phyloP scores from a whole-genome alignment of 2,329 filamentous ascomycete genomes.

The Aspergillus jensenii region DNA sequence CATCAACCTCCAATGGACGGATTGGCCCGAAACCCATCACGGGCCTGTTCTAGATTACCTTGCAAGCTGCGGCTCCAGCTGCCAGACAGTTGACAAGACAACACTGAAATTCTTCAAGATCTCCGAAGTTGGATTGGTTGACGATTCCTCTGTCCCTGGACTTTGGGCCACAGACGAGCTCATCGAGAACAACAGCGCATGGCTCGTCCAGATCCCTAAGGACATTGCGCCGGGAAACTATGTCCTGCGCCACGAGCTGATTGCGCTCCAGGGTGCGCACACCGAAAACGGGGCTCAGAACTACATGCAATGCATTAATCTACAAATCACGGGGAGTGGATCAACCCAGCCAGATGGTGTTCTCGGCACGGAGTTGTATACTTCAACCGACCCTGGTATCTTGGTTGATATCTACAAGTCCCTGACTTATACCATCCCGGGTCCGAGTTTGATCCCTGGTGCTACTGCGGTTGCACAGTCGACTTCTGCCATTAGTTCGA shows the following conservation, averaged over 20 bases:
- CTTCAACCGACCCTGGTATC: constrained; percentile 55
- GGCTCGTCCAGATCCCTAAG: constrained; percentile 46
- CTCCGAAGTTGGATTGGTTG: constrained; percentile 51
- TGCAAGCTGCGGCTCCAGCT: constrained; percentile 56
- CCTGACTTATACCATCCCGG: constrained; percentile 17
- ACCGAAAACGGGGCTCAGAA: constrained; percentile 47
- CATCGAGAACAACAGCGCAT: constrained; percentile 49
- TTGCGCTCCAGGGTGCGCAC: constrained; percentile 48
- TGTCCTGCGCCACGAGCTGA: constrained; percentile 53
- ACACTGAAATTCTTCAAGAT: constrained; percentile 63
- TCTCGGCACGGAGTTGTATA: constrained; percentile 55
- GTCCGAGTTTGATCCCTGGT: constrained; percentile 16
- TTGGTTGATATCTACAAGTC: constrained; percentile 54
- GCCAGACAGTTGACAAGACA: constrained; percentile 51
- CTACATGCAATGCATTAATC: constrained; percentile 57
- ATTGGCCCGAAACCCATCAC: constrained; percentile 63
- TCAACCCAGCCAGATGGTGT: constrained; percentile 46
- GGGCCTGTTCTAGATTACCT: constrained; percentile 64
- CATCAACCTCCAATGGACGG: constrained; percentile 59
- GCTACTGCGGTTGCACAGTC: constrained; percentile 15
- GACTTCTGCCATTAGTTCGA: constrained; percentile 16
- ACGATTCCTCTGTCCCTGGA: constrained; percentile 41
- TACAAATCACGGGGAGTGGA: constrained; percentile 56
- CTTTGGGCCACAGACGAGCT: constrained; percentile 56
- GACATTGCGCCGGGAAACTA: constrained; percentile 50